Conservation (phyloP, 495 filamentous ascomycete genomes). For the Elasticomyces elasticus region DNA sequence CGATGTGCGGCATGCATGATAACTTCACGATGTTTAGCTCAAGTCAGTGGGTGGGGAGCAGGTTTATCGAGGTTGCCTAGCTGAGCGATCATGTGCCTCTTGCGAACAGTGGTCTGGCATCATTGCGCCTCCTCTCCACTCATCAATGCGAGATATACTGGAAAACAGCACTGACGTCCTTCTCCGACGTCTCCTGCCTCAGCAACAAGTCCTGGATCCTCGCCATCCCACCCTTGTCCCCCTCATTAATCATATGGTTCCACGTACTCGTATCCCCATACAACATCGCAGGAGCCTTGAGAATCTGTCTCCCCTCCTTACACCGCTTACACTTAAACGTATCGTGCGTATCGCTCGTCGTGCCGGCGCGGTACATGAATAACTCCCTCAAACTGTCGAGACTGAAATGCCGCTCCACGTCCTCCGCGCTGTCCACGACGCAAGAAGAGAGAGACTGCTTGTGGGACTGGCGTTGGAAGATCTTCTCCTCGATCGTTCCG, state of each 20-base stretch:
- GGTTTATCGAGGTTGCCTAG: no score
- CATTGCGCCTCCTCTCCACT: no score
- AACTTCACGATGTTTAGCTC: no score
- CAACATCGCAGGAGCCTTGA: slow-evolving; percentile 86
- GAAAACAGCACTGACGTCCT: slow-evolving; percentile 85
- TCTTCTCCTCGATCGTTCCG: slow-evolving; percentile 98
- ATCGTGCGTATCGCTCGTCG: slow-evolving; percentile 88
- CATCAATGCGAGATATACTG: slow-evolving; percentile 96
- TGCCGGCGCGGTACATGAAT: slow-evolving; percentile 80
- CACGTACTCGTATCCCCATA: slow-evolving; percentile 98
- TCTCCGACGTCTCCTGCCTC: slow-evolving; percentile 70
- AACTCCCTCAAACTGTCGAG: slow-evolving; percentile 80
- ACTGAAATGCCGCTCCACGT: slow-evolving; percentile 93
- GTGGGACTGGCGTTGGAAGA: slow-evolving; percentile 96
- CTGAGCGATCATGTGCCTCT: no score
- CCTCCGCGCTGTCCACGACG: slow-evolving; percentile 94
- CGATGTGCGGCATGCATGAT: no score
- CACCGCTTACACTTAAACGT: slow-evolving; percentile 99
- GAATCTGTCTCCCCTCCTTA: slow-evolving; percentile 67
- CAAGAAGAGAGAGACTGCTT: slow-evolving; percentile 94
- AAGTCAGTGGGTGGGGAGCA: no score
- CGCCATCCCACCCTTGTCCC: slow-evolving; percentile 54
- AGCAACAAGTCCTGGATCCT: slow-evolving; percentile 86
- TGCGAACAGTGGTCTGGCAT: no score
- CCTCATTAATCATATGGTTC: slow-evolving; percentile 89